These are phyloP conservation scores for Aspergillus aculeatinus DNA, from an alignment of 2,329 filamentous ascomycete species.

Conservation along the genomic window DNA sequence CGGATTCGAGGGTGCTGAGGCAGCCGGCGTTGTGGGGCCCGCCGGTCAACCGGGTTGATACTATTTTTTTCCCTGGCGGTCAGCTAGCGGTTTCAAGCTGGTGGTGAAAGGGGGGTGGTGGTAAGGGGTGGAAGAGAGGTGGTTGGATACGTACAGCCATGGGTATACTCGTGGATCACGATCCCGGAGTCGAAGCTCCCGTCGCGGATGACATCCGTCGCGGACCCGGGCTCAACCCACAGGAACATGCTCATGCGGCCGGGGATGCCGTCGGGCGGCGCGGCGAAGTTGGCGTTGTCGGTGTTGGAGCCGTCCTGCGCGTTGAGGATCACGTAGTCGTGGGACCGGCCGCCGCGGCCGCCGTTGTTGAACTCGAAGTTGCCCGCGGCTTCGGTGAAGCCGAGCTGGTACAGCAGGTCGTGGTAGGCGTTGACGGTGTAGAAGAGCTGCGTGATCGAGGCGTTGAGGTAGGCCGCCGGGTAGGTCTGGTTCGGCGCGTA, in stretches of 20 bases:
- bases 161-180: constrained; percentile 21
- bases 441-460: constrained; percentile 19
- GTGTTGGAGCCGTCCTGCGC: constrained; percentile 18
- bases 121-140: too few species aligned
- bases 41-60: constrained; percentile 18
- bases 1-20: constrained; percentile 11
- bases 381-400: constrained; percentile 16
- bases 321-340: constrained; percentile 19
- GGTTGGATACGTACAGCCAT: constrained; percentile 11
- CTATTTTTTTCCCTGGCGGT: neutral
- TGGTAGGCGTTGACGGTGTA: constrained; percentile 22
- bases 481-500: constrained; percentile 7
- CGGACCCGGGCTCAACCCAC: constrained; percentile 9
- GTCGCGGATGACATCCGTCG: constrained; percentile 1
- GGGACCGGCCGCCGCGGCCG: constrained; percentile 9
- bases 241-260: constrained; percentile 19
- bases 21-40: constrained; percentile 15
- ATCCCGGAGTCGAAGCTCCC: constrained; percentile 16
- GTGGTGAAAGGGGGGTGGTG: neutral
- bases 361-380: constrained; percentile 19
- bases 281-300: constrained; percentile 18
- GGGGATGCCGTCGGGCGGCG: constrained; percentile 16
- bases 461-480: constrained; percentile 15
- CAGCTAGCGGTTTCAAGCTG: neutral
- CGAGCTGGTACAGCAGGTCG: constrained; percentile 16